phyloP scores from a whole-genome alignment of 768 basidiomycete species.

The Postia placenta region DNA sequence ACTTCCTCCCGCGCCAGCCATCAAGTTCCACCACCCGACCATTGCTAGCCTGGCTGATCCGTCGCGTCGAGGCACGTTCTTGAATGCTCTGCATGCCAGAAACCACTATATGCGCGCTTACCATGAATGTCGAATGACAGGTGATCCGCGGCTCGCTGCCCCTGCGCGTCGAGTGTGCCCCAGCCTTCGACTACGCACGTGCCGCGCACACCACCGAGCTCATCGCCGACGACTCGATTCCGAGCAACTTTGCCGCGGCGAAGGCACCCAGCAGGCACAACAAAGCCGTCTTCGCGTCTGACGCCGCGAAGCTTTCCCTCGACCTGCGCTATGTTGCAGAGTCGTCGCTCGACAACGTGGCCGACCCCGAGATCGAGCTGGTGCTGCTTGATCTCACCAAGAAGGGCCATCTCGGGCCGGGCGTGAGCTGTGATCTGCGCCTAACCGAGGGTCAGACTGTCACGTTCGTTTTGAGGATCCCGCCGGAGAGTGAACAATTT shows the following conservation, averaged over 20 bases:
- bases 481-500: constrained; percentile 41
- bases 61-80: constrained; percentile 60
- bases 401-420: constrained; percentile 72
- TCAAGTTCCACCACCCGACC: constrained; percentile 42
- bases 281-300: constrained; percentile 59
- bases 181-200: constrained; percentile 94
- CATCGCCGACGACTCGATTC: constrained; percentile 41
- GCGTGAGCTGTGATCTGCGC: constrained; percentile 49
- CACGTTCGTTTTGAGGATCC: constrained; percentile 80
- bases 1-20: constrained; percentile 71
- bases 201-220: constrained; percentile 61
- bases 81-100: neutral
- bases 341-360: constrained; percentile 43
- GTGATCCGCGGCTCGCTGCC: constrained; percentile 81
- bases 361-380: constrained; percentile 49
- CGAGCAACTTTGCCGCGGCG: constrained; percentile 16
- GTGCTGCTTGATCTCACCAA: constrained; percentile 56
- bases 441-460: constrained; percentile 83
- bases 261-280: constrained; percentile 30
- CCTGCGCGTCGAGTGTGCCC: constrained; percentile 83
- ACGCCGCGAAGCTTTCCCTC: constrained; percentile 40
- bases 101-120: neutral
- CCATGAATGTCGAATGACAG: constrained; percentile 22
- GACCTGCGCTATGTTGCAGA: constrained; percentile 77
- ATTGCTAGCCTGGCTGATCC: constrained; percentile 77